Conservation (phyloP, 176 grass and related monocot species). For the Eremochloa ophiuroides region DNA sequence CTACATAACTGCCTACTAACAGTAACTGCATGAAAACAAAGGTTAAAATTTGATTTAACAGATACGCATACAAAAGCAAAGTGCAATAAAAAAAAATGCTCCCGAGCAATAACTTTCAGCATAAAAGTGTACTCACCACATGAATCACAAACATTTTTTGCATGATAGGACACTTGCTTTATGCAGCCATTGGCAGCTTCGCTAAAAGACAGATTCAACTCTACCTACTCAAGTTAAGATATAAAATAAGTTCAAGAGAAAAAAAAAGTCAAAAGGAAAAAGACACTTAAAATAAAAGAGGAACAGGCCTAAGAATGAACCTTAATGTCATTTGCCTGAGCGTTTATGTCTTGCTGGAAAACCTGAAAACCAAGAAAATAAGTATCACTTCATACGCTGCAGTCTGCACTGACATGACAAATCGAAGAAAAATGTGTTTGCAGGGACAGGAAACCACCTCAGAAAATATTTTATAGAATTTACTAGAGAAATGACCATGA, state of each 20-base stretch:
- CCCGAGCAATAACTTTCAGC: not conserved
- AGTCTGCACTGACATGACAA: not conserved
- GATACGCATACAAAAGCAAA: constrained; percentile 9
- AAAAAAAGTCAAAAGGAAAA: constrained; percentile 3
- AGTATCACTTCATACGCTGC: not conserved
- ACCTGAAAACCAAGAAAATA: constrained; percentile 63
- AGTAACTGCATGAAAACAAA: not conserved
- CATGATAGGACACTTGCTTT: constrained; percentile 55
- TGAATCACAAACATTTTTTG: constrained; percentile 83
- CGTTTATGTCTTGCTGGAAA: constrained; percentile 58
- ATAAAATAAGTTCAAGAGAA: constrained; percentile 27
- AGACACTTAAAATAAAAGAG: constrained; percentile 19
- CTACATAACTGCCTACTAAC: not conserved
- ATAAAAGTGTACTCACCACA: constrained; percentile 60
- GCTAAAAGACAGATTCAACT: constrained; percentile 69
- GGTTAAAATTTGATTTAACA: constrained; percentile 14
- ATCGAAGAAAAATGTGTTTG: not conserved
- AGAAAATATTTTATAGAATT: constrained; percentile 93
- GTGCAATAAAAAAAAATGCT: not conserved
- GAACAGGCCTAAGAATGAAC: constrained; percentile 38
- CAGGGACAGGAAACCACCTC: constrained; percentile 49
- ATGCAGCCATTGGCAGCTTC: constrained; percentile 84
- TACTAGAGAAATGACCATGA: constrained; percentile 48
- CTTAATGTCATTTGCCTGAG: constrained; percentile 69
- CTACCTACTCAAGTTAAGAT: constrained; percentile 51